Percentiles rank a stretch among this genome's conserved stretches.
These are phyloP conservation scores for Chamaecrista fasciculata DNA, from an alignment of 306 rosid species.

Conservation along the genomic window DNA sequence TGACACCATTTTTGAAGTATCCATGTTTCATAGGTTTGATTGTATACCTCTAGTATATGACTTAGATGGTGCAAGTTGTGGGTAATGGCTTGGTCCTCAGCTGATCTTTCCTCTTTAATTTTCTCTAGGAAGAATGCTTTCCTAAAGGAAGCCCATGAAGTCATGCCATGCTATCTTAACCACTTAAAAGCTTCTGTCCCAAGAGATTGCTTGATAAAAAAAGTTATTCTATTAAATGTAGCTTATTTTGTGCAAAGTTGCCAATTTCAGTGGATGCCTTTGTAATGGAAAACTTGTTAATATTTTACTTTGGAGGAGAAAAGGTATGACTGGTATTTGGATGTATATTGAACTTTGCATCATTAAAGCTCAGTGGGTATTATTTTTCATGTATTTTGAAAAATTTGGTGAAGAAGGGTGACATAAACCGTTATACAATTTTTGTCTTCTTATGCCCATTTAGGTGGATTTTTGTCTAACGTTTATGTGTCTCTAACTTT, in stretches of 20 bases:
- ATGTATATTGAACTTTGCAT: slow-evolving; percentile 13
- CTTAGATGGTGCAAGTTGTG: slow-evolving; percentile 20
- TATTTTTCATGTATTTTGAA: background rate
- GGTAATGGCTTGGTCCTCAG: slow-evolving; percentile 26
- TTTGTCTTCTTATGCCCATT: slow-evolving; percentile 1
- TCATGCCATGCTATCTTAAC: slow-evolving; percentile 4
- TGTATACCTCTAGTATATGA: background rate
- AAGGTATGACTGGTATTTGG: background rate
- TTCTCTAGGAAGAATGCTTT: slow-evolving; percentile 22
- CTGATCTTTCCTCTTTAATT: slow-evolving; percentile 8
- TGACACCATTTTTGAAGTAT: too few species aligned
- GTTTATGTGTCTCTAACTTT: background rate
- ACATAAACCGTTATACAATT: background rate
- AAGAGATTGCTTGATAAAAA: background rate
- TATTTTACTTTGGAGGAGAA: slow-evolving; percentile 9
- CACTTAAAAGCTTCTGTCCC: background rate
- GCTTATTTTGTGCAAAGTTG: background rate
- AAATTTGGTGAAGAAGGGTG: background rate
- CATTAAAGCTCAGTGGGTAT: slow-evolving; percentile 1
- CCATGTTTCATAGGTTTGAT: too few species aligned
- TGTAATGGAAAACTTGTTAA: background rate
- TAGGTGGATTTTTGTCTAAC: background rate
- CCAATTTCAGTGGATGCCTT: background rate
- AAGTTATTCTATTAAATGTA: background rate
- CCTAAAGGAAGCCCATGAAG: slow-evolving; percentile 5